phyloP scores from a whole-genome alignment of 495 filamentous ascomycete species.

The Penicillium pancosmium region DNA sequence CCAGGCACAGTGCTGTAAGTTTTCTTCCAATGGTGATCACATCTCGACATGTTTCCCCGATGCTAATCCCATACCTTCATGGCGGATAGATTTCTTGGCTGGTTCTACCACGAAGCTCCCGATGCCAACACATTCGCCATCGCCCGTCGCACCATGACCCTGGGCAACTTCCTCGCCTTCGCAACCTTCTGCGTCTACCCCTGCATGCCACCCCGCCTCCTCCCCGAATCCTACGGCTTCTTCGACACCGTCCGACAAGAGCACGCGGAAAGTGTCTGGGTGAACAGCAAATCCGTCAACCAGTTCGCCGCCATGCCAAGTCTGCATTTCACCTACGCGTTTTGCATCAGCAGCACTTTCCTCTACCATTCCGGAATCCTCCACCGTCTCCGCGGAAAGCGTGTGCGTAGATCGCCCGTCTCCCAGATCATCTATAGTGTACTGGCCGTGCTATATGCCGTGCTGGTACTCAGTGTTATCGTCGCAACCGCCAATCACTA shows the following conservation, averaged over 20 bases:
- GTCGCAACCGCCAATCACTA: conserved; percentile 71
- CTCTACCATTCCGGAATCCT: conserved; percentile 62
- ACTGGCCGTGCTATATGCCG: conserved; percentile 58
- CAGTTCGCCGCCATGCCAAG: conserved; percentile 60
- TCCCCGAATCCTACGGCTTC: conserved; percentile 63
- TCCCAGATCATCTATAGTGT: conserved; percentile 47
- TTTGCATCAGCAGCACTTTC: conserved; percentile 61
- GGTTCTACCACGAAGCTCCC: conserved; percentile 66
- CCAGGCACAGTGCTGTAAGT: conserved; percentile 66
- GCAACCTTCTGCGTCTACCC: conserved; percentile 63
- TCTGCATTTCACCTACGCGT: conserved; percentile 62
- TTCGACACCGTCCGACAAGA: conserved; percentile 65
- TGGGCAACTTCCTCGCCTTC: conserved; percentile 65
- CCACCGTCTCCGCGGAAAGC: conserved; percentile 41
- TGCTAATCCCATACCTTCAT: too few relatives aligned
- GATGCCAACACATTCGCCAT: conserved; percentile 56
- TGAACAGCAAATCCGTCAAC: conserved; percentile 60
- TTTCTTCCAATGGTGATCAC: not conserved
- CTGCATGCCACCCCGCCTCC: conserved; percentile 65
- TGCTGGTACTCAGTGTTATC: conserved; percentile 61
- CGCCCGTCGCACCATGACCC: conserved; percentile 63
- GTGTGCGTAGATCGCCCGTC: conserved; percentile 34
- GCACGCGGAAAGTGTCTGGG: conserved; percentile 62
- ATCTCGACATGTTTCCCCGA: too few relatives aligned
- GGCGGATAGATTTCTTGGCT: conserved; percentile 57